Base-by-base conservation (phyloP, 805 yeast genomes). In the Saturnispora sanitii region DNA sequence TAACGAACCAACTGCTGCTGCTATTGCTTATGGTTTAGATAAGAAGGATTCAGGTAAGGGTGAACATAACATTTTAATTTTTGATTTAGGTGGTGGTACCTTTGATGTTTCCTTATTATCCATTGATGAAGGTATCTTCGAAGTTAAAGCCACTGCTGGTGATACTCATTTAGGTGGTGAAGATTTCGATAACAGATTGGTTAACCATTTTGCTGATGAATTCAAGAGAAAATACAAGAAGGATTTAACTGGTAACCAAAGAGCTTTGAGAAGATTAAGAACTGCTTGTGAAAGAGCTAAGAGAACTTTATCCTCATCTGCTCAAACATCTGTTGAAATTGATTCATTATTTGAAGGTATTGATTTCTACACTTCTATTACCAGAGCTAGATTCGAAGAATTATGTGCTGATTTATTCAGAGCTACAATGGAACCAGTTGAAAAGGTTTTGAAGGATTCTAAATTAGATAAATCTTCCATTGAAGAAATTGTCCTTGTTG, bases 231-330 rank as follows among this genome's bases (percentile, higher is more conserved):
- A 90, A 78, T 78, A 84, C 79, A 85, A 86, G 81, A 85, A 85
- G 75, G 97, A 90, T 64, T 69, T 90, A 54, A 75, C 95, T 40
- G 52, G 77, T 55, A 87, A 88, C 80, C 95, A 87, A 73, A 84
- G 96, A 75, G 94, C 97, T 49, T 74, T 90, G 62, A 86, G 96
- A 77, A 86, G 96, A 81, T 77, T 88, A 66, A 83, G 96, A 79
- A 88, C 96, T 55, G 96, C 96, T 52, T 86, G 95, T 71, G 97
- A 88, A 75, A 81, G 96, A 68, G 97, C 97, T 49, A 88, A 88
- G 92, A 86, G 96, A 77, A 85, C 96, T 48, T 77, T 88, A 59
- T 90, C 96, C 26, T 87, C 96, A 29, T 83, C 95, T 45, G 87
- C 96, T 50, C 95, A 87, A 72, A 85, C 96, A 49, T 80, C 95